Base-by-base conservation (phyloP, 257 asterid species). In the Anisodus tanguticus region DNA sequence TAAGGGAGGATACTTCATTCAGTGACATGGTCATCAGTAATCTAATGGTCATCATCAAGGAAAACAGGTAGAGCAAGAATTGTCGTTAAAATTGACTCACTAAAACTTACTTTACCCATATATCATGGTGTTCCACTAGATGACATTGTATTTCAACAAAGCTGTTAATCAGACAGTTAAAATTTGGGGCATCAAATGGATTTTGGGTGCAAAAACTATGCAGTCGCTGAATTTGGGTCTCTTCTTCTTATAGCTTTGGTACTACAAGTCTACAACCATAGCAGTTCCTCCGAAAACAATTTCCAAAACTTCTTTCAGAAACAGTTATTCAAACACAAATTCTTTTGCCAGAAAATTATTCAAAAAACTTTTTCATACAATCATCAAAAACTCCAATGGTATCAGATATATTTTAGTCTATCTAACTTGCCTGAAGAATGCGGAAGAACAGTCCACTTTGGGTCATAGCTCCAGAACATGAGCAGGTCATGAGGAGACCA, bases 381-480 rank as follows among this genome's bases (percentile, higher is more conserved):
- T n/a, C 57, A 19, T 47, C 39, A 71, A 47, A 74, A 19, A 10
- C 35, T 74, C 80, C 41, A 74, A 47, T 6, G 11, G 60, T 10
- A 39, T 47, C 55, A 3, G 80, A 74, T 47, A 49, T 22, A 74
- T 49, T 60, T 74, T 47, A 11, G 60, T 37, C 6, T 43, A 19
- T 2, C 8, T 11, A 84, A 87, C 93, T 93, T 88, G 90, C 99
- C 98, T 91, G 98, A 60, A 96, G 94, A 88, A 91, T 85, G 16
- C 88, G 89, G 51, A 93, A 89, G 92, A 94, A 92, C 84, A n/a
- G 89, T 79, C 99, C 99, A 86, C 98, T 94, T 86, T 92, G 99
- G 83, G 99, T 93, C 97, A 96, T 91, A 22, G 99, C 99, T 62
- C 99, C 99, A 83, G 99, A 96, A 88, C 98, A 96, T 0, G 99